Evolutionary conservation across 176 grass and related monocot genomes (phyloP).

Genomic region (Saccharum spontaneum): DNA sequence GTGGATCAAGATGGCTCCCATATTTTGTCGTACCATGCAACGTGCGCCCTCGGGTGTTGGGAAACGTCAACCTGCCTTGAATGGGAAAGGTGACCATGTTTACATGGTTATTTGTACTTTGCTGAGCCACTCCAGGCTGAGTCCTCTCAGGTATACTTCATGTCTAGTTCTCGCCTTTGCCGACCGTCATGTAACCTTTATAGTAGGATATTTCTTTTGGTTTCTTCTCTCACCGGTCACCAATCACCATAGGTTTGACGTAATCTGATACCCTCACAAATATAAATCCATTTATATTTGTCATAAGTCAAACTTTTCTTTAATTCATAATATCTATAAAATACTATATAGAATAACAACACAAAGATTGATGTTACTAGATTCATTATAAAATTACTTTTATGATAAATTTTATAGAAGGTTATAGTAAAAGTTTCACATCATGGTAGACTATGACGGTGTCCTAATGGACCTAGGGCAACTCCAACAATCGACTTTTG

Average conservation of each 20-base stretch:
- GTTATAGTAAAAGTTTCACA: neutral
- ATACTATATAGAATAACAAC: neutral
- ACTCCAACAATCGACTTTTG: too few relatives aligned
- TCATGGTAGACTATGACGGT: too few relatives aligned
- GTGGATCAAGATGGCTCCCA: neutral
- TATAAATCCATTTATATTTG: neutral
- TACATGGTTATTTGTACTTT: neutral
- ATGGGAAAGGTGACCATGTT: constrained; percentile 35
- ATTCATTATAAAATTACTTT: too few relatives aligned
- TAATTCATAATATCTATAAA: neutral
- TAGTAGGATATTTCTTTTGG: neutral
- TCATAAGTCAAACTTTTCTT: neutral
- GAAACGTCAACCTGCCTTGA: constrained; percentile 38
- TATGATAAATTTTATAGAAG: neutral
- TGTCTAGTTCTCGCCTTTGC: neutral
- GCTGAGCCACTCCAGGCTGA: neutral
- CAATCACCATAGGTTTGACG: neutral
- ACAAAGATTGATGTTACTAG: neutral
- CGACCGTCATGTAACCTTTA: neutral
- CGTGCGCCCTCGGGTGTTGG: constrained; percentile 50
- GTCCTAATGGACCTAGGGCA: too few relatives aligned
- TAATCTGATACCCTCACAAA: neutral
- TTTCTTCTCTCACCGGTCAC: neutral
- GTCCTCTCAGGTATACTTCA: neutral
- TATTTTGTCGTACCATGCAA: constrained; percentile 38